Conservation (phyloP, 1,139 yeast genomes). For the Pichia sp. region DNA sequence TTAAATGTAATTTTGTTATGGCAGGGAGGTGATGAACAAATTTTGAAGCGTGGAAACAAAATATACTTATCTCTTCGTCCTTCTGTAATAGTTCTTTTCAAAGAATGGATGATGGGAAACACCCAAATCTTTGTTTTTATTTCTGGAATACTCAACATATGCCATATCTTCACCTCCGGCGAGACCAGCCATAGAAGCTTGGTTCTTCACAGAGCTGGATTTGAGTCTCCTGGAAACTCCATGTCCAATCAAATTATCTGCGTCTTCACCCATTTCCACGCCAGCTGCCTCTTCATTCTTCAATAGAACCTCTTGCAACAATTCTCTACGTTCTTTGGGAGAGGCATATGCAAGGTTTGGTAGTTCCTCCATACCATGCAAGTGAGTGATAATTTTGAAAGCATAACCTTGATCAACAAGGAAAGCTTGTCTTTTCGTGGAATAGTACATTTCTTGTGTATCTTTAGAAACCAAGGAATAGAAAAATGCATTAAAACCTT, state of each 20-base stretch:
- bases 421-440: constrained; percentile 96
- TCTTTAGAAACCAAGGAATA: constrained; percentile 94
- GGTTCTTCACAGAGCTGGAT: constrained; percentile 49
- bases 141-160: constrained; percentile 83
- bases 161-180: constrained; percentile 99
- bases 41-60: not conserved
- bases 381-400: constrained; percentile 93
- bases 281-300: constrained; percentile 98
- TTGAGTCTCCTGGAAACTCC: constrained; percentile 41
- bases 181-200: constrained; percentile 86
- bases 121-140: constrained; percentile 79
- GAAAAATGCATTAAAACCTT: constrained; percentile 97
- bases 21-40: too few species aligned
- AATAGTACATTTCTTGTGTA: constrained; percentile 98
- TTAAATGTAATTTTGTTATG: too few species aligned
- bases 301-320: constrained; percentile 83
- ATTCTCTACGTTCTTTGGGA: constrained; percentile 85
- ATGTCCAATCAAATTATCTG: constrained; percentile 76
- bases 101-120: constrained; percentile 69
- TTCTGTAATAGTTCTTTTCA: constrained; percentile 71
- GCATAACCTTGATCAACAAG: constrained; percentile 99
- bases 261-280: constrained; percentile 91
- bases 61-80: constrained; percentile 34
- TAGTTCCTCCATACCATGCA: constrained; percentile 92
- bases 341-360: constrained; percentile 91